Evolutionary conservation across 768 basidiomycete genomes (phyloP), one percentile per base, ranked within the genome.

Genomic region (Psilocybe tampanensis): DNA sequence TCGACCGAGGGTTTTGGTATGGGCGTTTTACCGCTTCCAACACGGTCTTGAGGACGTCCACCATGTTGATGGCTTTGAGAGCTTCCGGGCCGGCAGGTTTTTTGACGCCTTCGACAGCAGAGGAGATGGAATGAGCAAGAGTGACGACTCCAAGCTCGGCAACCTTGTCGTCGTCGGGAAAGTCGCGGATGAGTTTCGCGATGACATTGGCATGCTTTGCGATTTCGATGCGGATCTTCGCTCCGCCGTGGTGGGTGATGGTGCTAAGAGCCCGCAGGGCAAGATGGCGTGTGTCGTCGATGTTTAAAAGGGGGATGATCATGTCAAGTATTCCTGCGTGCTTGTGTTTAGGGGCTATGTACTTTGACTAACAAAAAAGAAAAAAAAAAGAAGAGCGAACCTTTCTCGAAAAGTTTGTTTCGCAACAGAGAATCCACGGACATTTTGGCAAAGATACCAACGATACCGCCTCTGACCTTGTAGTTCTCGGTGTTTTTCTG

Each of bases 391-490:
- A 1, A 13, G 23, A 15, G 44, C 60, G 3, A 52, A 86, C 86
- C 86, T 75, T 78, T 78, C 33, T 79, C 73, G 61, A 85, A 80
- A 15, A 89, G 71, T 56, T 83, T 82, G 67, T 86, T 80, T 17
- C 88, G 74, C 54, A 88, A 67, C 34, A 88, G 72, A 2, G 83
- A 75, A 65, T 88, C 86, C 0, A 74, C 76, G 29, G 77, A 86
- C 82, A 88, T 84, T 63, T 83, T 84, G 15, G 85, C 79, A 60
- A 81, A 86, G 47, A 89, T 83, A 8, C 80, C 83, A 8, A 86
- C 74, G 43, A 88, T 80, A 0, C 80, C 85, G 0, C 84, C 86
- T 47, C 72, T 68, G 17, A 88, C 70, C 55, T 76, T 78, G 33
- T 80, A 76, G 65, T 82, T 81, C 0, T 70, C 68, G 1, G 56